Percentiles rank a stretch among this genome's conserved stretches.
Evolutionary conservation across 208 protist genomes (phyloP).

Genomic region (Crithidia fasciculata): DNA sequence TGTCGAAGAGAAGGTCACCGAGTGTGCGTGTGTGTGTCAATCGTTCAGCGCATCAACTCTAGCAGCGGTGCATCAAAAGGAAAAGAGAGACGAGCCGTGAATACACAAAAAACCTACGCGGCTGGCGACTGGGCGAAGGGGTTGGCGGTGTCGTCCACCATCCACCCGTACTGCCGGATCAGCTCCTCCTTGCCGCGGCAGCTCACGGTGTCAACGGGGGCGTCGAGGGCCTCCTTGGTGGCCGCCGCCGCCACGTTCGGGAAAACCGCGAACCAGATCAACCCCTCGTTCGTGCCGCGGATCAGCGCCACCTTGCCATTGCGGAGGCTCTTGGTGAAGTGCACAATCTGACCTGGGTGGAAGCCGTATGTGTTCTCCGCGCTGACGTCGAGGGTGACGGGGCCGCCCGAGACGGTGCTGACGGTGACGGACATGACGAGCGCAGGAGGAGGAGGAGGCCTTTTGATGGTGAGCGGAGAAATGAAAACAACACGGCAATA

Average conservation of each 20-base stretch:
- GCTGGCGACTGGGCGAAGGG: neutral
- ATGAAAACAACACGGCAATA: neutral
- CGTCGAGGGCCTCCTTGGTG: conserved; percentile 55
- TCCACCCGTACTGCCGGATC: conserved; percentile 90
- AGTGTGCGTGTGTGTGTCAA: too few species aligned
- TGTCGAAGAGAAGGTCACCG: too few species aligned
- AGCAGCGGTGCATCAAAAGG: too few species aligned
- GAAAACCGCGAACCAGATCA: conserved; percentile 87
- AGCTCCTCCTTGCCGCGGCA: conserved; percentile 85
- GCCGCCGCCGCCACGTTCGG: conserved; percentile 52
- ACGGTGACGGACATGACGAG: conserved; percentile 32
- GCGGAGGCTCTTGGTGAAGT: conserved; percentile 88
- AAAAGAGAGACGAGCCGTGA: too few species aligned
- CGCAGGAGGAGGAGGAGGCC: too few species aligned
- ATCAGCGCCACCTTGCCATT: conserved; percentile 88
- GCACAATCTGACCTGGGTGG: conserved; percentile 75
- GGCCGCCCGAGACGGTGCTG: conserved; percentile 67
- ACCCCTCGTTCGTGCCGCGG: conserved; percentile 66
- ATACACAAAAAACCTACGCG: conserved; percentile 17
- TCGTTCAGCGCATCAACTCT: too few species aligned
- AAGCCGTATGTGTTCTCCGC: conserved; percentile 63
- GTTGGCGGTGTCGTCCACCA: conserved; percentile 69
- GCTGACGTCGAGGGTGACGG: conserved; percentile 46
- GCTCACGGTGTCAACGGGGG: conserved; percentile 78
- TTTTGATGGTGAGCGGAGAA: neutral